These are phyloP conservation scores for Chamaecyparis obtusa DNA, from an alignment of 75 land plant genomes.

Conservation along the genomic window DNA sequence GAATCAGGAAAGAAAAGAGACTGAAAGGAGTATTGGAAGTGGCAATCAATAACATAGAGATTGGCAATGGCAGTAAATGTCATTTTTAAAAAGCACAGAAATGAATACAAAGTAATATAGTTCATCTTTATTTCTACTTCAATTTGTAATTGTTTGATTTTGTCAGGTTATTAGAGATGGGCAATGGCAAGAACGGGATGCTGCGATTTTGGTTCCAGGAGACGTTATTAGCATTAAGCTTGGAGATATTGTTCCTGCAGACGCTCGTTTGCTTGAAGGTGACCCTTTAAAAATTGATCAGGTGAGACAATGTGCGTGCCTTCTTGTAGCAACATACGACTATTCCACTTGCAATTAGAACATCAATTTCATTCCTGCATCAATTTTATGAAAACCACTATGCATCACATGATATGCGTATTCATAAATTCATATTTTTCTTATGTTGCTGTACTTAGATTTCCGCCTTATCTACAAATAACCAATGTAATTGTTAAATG, in stretches of 20 bases:
- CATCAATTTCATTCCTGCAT: not conserved
- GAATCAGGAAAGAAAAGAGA: not conserved
- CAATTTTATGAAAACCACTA: not conserved
- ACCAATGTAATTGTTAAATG: not conserved
- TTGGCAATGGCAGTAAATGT: not conserved
- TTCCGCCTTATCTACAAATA: not conserved
- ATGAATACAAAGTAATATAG: not conserved
- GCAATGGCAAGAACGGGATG: conserved; percentile 61
- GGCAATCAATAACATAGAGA: not conserved
- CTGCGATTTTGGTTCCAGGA: conserved; percentile 44
- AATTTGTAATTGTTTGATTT: not conserved
- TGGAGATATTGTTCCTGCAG: conserved; percentile 49
- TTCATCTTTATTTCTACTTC: not conserved
- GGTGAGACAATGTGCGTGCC: conserved; percentile 9
- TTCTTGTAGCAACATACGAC: not conserved
- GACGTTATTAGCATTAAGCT: conserved; percentile 50
- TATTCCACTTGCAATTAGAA: not conserved
- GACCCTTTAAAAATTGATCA: conserved; percentile 53
- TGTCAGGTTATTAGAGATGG: conserved; percentile 53
- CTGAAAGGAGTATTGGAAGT: not conserved
- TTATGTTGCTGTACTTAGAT: not conserved
- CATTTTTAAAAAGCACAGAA: not conserved
- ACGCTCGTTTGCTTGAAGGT: conserved; percentile 47
- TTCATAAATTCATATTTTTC: conserved; percentile 6
- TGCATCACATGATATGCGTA: not conserved